Conservation (phyloP, 352 stramenopile species). For the Phytophthora kernoviae region DNA sequence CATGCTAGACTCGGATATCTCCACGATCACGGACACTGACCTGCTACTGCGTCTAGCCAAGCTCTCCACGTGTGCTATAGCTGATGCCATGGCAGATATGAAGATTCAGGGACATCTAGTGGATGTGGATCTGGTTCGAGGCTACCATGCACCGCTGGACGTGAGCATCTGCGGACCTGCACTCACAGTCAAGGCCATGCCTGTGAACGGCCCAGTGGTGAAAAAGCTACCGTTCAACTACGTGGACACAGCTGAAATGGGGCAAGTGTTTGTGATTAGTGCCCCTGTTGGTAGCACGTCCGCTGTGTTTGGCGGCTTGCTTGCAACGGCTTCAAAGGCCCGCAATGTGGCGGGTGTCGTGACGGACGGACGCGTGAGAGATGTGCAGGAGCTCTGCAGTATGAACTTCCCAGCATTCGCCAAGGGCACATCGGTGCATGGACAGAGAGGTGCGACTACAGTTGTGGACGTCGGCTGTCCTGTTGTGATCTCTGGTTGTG, state of each 20-base stretch:
- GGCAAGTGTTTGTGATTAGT: conserved; percentile 83
- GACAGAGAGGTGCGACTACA: conserved; percentile 55
- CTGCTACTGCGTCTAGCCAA: conserved; percentile 74
- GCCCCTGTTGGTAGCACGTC: conserved; percentile 53
- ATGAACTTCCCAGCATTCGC: conserved; percentile 77
- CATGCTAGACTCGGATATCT: conserved; percentile 64
- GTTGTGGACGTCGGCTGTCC: conserved; percentile 74
- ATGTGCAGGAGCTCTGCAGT: conserved; percentile 73
- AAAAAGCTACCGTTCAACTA: conserved; percentile 82
- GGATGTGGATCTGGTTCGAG: conserved; percentile 72
- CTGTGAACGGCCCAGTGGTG: conserved; percentile 56
- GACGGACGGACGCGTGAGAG: conserved; percentile 74
- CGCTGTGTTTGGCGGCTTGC: conserved; percentile 73
- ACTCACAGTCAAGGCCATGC: conserved; percentile 79
- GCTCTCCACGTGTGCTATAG: conserved; percentile 81
- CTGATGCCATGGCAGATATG: conserved; percentile 75
- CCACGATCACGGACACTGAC: conserved; percentile 41
- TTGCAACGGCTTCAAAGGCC: conserved; percentile 74
- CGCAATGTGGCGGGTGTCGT: conserved; percentile 69
- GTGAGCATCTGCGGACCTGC: conserved; percentile 81
- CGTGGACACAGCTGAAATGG: conserved; percentile 73
- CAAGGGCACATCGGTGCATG: conserved; percentile 76
- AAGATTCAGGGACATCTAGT: conserved; percentile 82
- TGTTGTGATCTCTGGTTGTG: conserved; percentile 72
- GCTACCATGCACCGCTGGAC: conserved; percentile 54